These are phyloP conservation scores for Grosmannia penicillata DNA, from an alignment of 2,329 filamentous ascomycete genomes.

Conservation along the genomic window DNA sequence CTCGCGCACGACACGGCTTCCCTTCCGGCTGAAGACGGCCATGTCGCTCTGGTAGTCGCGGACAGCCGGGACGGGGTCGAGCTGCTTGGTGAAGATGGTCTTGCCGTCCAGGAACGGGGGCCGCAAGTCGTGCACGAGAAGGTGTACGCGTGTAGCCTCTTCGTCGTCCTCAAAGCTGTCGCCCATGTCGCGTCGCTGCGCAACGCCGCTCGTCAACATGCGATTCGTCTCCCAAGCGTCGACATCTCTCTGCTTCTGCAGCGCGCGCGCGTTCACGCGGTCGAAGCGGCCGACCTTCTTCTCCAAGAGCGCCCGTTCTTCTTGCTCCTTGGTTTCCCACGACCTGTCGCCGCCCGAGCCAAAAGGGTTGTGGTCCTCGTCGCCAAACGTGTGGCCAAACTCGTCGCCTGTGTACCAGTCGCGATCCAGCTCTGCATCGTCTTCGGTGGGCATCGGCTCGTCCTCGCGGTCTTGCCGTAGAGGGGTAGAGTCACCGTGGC, in stretches of 20 bases:
- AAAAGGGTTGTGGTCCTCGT: conserved; percentile 88
- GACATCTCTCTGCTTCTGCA: conserved; percentile 84
- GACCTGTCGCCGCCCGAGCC: conserved; percentile 60
- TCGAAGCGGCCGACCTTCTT: conserved; percentile 60
- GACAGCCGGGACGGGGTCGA: conserved; percentile 88
- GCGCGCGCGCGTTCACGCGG: conserved; percentile 54
- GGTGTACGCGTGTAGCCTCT: conserved; percentile 74
- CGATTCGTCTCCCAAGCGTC: conserved; percentile 98
- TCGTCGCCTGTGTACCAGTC: conserved; percentile 92
- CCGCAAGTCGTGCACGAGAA: conserved; percentile 83
- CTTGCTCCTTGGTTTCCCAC: conserved; percentile 55
- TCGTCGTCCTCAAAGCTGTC: conserved; percentile 82
- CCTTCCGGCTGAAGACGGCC: conserved; percentile 94
- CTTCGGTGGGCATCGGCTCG: conserved; percentile 46
- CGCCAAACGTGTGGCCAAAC: conserved; percentile 67
- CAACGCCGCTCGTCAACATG: conserved; percentile 92
- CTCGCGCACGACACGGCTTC: conserved; percentile 84
- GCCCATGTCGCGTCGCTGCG: conserved; percentile 70
- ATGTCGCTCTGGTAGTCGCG: conserved; percentile 93
- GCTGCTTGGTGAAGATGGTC: conserved; percentile 91
- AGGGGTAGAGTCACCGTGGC: conserved; percentile 18
- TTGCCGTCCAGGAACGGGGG: conserved; percentile 91
- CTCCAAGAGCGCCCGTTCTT: conserved; percentile 59
- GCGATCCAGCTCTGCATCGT: conserved; percentile 63
- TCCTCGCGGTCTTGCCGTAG: conserved; percentile 45